Conservation (phyloP, 306 rosid genomes). For the Vigna trinervia region DNA sequence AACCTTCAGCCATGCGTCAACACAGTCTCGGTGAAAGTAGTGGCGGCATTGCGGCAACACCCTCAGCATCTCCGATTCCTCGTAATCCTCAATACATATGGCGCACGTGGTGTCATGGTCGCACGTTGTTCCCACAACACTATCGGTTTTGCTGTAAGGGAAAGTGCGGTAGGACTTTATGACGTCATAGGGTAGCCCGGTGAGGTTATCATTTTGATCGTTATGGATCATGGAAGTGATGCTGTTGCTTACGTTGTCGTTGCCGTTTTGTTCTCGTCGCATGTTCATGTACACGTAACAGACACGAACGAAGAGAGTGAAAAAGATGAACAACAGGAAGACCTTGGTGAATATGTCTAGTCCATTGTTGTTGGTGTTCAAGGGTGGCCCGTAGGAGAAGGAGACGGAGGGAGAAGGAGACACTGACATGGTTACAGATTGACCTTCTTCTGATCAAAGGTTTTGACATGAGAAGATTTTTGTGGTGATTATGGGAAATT, state of each 20-base stretch:
- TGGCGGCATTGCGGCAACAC: constrained; percentile 81
- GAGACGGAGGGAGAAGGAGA: background rate
- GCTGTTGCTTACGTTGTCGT: background rate
- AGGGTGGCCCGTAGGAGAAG: background rate
- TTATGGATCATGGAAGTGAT: background rate
- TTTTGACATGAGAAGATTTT: background rate
- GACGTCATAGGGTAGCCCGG: constrained; percentile 56
- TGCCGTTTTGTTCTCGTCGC: background rate
- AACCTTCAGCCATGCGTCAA: constrained; percentile 79
- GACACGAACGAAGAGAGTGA: constrained; percentile 63
- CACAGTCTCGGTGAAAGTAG: constrained; percentile 68
- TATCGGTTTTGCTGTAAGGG: constrained; percentile 39
- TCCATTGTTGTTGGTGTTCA: background rate
- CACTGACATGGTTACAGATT: background rate
- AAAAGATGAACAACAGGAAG: constrained; percentile 60
- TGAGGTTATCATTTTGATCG: background rate
- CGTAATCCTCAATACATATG: constrained; percentile 76
- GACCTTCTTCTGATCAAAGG: background rate
- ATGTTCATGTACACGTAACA: constrained; percentile 58
- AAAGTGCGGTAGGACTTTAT: constrained; percentile 75
- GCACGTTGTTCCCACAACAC: background rate
- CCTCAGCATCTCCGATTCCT: constrained; percentile 67
- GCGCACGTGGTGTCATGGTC: constrained; percentile 54
- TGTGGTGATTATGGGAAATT: background rate
- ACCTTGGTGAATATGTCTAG: constrained; percentile 58